phyloP scores from a whole-genome alignment of 2,329 filamentous ascomycete species.

The Rachicladosporium sp. region DNA sequence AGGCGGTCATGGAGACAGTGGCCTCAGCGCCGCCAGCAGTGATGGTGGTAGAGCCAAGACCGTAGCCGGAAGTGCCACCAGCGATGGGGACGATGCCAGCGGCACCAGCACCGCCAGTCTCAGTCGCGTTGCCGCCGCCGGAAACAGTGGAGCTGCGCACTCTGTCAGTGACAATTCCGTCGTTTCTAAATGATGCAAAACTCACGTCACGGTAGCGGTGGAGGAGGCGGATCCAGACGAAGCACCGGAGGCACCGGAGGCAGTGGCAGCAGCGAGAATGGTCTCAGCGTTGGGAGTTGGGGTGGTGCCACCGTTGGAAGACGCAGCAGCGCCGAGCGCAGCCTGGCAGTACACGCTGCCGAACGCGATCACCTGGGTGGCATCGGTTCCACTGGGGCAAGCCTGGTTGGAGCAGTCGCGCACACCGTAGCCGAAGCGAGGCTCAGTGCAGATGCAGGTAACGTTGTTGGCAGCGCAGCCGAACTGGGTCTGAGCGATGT shows the following conservation, averaged over 20 bases:
- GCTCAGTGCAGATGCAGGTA: slow-evolving; percentile 24
- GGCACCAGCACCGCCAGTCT: slow-evolving; percentile 5
- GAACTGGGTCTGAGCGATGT: slow-evolving; percentile 16
- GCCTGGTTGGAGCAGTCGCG: slow-evolving; percentile 27
- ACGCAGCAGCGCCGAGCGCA: slow-evolving; percentile 7
- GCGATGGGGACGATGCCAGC: slow-evolving; percentile 5
- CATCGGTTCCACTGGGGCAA: slow-evolving; percentile 15
- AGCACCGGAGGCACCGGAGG: too few species aligned
- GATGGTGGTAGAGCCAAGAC: slow-evolving; percentile 10
- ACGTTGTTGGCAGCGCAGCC: slow-evolving; percentile 21
- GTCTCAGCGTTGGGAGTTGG: slow-evolving; percentile 6
- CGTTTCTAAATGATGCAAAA: too few species aligned
- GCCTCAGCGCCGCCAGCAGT: slow-evolving; percentile 7
- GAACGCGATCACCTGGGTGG: slow-evolving; percentile 21
- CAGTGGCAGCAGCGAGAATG: slow-evolving; percentile 3
- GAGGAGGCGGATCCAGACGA: slow-evolving; percentile 2
- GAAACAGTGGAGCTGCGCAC: slow-evolving; percentile 1
- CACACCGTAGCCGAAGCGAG: slow-evolving; percentile 26
- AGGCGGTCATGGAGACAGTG: slow-evolving; percentile 3
- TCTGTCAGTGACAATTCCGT: slow-evolving; percentile 1
- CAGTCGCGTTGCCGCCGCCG: slow-evolving; percentile 3
- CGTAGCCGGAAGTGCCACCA: slow-evolving; percentile 7
- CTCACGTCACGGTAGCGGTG: slow-evolving; percentile 2
- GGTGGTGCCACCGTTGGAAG: slow-evolving; percentile 5
- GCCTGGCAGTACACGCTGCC: slow-evolving; percentile 22